Evolutionary conservation across 1,284 basidiomycete genomes (phyloP).

Genomic region (Xerocomus minutiporus): DNA sequence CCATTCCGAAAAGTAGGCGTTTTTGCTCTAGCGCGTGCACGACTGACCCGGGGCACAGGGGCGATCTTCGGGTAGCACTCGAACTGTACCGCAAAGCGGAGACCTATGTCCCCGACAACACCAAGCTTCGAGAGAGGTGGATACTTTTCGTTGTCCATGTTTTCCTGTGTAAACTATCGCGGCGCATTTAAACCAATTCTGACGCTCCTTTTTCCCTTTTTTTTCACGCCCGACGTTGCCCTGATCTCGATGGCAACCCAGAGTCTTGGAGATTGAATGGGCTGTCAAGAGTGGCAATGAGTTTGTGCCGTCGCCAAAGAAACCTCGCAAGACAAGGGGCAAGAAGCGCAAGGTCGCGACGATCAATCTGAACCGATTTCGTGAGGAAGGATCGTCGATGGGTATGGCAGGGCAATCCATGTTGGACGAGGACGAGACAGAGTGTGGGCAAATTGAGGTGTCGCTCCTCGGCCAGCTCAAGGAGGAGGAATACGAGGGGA

Average conservation of each 20-base stretch:
- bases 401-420: slow-evolving; percentile 1
- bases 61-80: slow-evolving; percentile 65
- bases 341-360: slow-evolving; percentile 34
- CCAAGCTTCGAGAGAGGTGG: slow-evolving; percentile 78
- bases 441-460: slow-evolving; percentile 10
- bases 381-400: slow-evolving; percentile 16
- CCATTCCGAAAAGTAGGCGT: slow-evolving; percentile 68
- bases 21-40: background rate
- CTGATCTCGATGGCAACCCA: slow-evolving; percentile 27
- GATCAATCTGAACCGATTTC: slow-evolving; percentile 12
- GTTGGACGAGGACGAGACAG: slow-evolving; percentile 21
- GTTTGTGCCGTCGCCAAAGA: slow-evolving; percentile 64
- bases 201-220: slow-evolving; percentile 15
- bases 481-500: slow-evolving; percentile 29
- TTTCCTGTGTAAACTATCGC: slow-evolving; percentile 48
- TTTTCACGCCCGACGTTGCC: background rate
- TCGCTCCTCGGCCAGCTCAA: slow-evolving; percentile 24
- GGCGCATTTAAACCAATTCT: slow-evolving; percentile 19
- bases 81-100: slow-evolving; percentile 73
- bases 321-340: slow-evolving; percentile 35
- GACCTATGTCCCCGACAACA: slow-evolving; percentile 71
- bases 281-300: slow-evolving; percentile 56
- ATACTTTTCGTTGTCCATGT: slow-evolving; percentile 58
- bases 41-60: slow-evolving; percentile 39
- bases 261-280: slow-evolving; percentile 67